A percentile compares a stretch with the other conserved stretches of the same genome.
Evolutionary conservation across 2,329 filamentous ascomycete species (phyloP).

Genomic region (Penicillium sp.): DNA sequence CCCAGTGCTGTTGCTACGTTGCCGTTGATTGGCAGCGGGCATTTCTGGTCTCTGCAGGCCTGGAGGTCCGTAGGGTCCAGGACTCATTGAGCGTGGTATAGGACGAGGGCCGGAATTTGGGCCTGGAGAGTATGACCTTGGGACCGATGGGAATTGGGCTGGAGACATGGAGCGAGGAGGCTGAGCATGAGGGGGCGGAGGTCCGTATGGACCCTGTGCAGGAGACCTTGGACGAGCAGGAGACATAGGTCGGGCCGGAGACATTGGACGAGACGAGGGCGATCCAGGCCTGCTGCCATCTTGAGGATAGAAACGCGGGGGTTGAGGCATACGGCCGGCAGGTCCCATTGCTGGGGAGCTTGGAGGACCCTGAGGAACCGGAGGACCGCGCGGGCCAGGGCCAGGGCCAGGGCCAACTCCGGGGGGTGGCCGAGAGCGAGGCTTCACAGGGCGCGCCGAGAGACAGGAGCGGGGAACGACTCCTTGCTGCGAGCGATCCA

Average conservation of each 20-base stretch:
- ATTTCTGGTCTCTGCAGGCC: conserved; percentile 48
- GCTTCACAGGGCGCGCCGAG: conserved; percentile 89
- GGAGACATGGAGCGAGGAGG: conserved; percentile 38
- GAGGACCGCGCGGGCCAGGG: conserved; percentile 36
- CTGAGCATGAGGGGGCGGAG: conserved; percentile 33
- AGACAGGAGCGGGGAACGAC: conserved; percentile 93
- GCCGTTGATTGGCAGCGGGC: conserved; percentile 39
- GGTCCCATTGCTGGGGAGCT: conserved; percentile 41
- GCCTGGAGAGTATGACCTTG: conserved; percentile 42
- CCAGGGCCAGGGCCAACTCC: conserved; percentile 34
- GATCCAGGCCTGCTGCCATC: conserved; percentile 23
- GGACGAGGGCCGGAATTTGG: conserved; percentile 32
- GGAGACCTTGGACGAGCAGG: conserved; percentile 37
- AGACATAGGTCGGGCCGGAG: conserved; percentile 45
- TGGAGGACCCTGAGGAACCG: conserved; percentile 35
- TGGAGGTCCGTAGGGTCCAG: conserved; percentile 49
- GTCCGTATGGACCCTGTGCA: conserved; percentile 31
- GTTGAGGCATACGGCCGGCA: conserved; percentile 32
- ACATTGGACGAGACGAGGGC: conserved; percentile 45
- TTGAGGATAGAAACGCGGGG: conserved; percentile 41
- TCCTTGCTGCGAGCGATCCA: conserved; percentile 90
- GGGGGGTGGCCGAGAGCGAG: conserved; percentile 60
- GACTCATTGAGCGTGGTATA: conserved; percentile 43
- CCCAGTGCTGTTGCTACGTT: conserved; percentile 51
- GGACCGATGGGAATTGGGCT: conserved; percentile 42